Conservation (phyloP, 164 flowering plant genomes). For the Tetrastigma voinierianum region DNA sequence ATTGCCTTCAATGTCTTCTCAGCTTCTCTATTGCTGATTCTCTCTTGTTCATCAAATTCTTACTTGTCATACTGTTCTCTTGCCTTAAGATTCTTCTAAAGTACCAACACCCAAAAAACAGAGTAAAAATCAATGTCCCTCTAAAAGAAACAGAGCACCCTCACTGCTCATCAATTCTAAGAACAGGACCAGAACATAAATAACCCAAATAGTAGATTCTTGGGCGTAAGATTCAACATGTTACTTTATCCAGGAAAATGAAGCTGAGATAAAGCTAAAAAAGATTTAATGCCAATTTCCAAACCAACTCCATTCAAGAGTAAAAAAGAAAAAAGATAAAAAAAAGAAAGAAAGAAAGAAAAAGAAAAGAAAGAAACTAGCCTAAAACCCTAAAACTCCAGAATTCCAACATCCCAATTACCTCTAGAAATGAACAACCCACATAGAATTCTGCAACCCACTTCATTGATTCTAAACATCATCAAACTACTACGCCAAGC, state of each 20-base stretch:
- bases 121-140: conserved; percentile 10
- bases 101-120: conserved; percentile 16
- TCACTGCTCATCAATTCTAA: conserved; percentile 9
- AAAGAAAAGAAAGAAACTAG: not conserved
- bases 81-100: conserved; percentile 18
- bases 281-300: not conserved
- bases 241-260: not conserved
- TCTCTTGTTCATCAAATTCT: conserved; percentile 32
- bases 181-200: not conserved
- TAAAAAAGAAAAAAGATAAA: too few species aligned
- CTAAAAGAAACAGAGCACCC: conserved; percentile 5
- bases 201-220: not conserved
- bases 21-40: conserved; percentile 28
- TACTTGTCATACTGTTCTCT: conserved; percentile 45
- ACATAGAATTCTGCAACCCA: conserved; percentile 15
- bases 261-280: not conserved
- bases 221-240: not conserved
- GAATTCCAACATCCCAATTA: not conserved
- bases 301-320: not conserved
- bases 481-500: not conserved
- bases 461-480: conserved; percentile 5
- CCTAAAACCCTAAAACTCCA: conserved; percentile 12
- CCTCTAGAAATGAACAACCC: conserved; percentile 9
- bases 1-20: conserved; percentile 68
- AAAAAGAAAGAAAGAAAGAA: too few species aligned